Base-by-base conservation (phyloP, 2,329 filamentous ascomycete species). In the Hypoxylon sp. region DNA sequence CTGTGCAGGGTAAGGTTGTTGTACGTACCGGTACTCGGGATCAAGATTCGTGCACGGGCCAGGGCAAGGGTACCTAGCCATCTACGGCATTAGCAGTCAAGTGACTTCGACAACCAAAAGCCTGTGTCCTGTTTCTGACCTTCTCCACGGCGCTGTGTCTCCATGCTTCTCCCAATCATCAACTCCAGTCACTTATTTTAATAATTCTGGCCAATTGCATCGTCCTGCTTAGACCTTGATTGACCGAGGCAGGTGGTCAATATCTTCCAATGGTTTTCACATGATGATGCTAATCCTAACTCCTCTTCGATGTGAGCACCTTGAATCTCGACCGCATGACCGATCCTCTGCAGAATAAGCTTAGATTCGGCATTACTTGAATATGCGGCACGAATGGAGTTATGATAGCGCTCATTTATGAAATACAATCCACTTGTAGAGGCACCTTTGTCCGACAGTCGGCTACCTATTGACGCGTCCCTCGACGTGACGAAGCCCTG, bases 361-460 rank as follows among this genome's bases (percentile, higher is more conserved):
- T 70, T 68, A 68, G 68, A 39, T 57, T 70, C 68, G 65, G 70
- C 65, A 65, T 58, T 70, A 63, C 55, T 63, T 44, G 55, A 46
- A 51, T 50, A 37, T 66, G 68, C 62, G 42, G 51, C 51, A 62
- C 58, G 48, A 46, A 24, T 51, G 42, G 44, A 52, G 31, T 29
- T 35, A 66, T 56, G 52, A 60, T 24, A 24, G 24, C 48, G 50
- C 46, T 59, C 59, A 39, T 37, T 53, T 46, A 37, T 51, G n/a
- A 55, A 19, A n/a, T 48, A 52, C 35, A 35, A 13, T 21, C 46
- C 52, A 51, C 31, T 44, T 19, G 37, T 52, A 64, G 55, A 31
- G 63, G 55, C 58, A 35, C 52, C 46, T 24, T 57, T 47, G 31
- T 61, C 63, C 53, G 65, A 62, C 58, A 53, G 46, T 31, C 47